Evolutionary conservation across 2,329 filamentous ascomycete species (phyloP), one percentile per base, ranked within the genome.

Genomic region (Fusarium palustre): DNA sequence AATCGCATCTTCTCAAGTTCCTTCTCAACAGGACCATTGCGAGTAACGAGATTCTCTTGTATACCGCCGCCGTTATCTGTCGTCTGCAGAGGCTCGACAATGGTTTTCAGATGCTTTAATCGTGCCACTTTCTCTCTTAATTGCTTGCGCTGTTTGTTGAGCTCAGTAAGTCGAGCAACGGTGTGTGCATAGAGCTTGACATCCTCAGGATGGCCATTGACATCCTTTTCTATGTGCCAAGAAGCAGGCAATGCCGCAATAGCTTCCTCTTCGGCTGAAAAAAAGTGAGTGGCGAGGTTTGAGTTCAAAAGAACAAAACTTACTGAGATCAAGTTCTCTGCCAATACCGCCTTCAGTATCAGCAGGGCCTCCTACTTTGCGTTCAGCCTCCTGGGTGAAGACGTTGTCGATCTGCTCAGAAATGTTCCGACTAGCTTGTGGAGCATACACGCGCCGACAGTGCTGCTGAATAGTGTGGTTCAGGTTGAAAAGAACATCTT

Each of bases 361-460:
- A 60, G 79, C 76, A 2, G 64, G 75, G 1, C 76, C 79, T 12
- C 72, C 74, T 52, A 79, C 77, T 45, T 76, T 79, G 38, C 81
- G 81, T 39, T 84, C 82, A 7, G 79, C 80, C 16, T 80, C 79
- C 8, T 78, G 78, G 77, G 85, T 85, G 76, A 92, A 93, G 45
- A 91, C 79, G 48, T 80, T 79, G 77, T 92, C 89, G 42, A 93
- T 88, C 80, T 93, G 91, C 80, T 92, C 90, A 3, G 91, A 90
- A 20, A 93, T 86, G 72, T 92, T 89, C 36, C 90, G 86, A 53
- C 86, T 88, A n/a, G 90, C 89, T 71, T 91, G 89, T 0, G 89
- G 86, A 18, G 88, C 85, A 76, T 92, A 92, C 7, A 88, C 88
- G 57, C 88, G 85, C 36, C 86, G 87, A 31, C 85, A 85, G 76